phyloP scores from a whole-genome alignment of 2,329 filamentous ascomycete genomes.

The Fusarium protoensiforme region DNA sequence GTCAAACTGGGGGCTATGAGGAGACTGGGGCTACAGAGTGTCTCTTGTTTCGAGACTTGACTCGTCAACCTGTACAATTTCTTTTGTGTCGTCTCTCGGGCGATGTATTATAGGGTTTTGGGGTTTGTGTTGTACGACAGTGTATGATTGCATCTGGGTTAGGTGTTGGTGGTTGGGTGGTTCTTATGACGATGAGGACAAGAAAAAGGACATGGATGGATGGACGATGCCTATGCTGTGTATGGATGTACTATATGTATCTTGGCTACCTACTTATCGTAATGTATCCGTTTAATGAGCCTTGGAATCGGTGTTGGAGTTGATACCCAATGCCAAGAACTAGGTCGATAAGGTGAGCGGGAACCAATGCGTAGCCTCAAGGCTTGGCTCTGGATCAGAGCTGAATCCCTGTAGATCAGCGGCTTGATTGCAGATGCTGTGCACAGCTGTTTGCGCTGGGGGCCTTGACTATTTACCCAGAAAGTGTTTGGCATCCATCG shows the following conservation, averaged over 20 bases:
- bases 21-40: not conserved
- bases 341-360: constrained; percentile 9
- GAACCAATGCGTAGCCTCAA: constrained; percentile 1
- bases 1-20: constrained; percentile 42
- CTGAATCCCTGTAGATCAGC: constrained; percentile 29
- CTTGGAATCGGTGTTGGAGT: not conserved
- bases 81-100: constrained; percentile 7
- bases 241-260: not conserved
- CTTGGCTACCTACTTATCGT: not conserved
- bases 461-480: not conserved
- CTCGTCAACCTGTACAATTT: constrained; percentile 13
- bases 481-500: not conserved
- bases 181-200: constrained; percentile 16
- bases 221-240: not conserved
- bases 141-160: constrained; percentile 30
- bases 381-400: constrained; percentile 30
- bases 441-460: not conserved
- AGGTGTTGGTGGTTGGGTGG: constrained; percentile 21
- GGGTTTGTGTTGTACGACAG: constrained; percentile 13
- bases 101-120: constrained; percentile 16
- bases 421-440: constrained; percentile 1
- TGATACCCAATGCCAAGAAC: not conserved
- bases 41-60: not conserved
- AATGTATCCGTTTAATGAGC: not conserved
- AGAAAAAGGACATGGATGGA: not conserved